Conservation (phyloP, 495 filamentous ascomycete genomes). For the Cetradonia linearis region DNA sequence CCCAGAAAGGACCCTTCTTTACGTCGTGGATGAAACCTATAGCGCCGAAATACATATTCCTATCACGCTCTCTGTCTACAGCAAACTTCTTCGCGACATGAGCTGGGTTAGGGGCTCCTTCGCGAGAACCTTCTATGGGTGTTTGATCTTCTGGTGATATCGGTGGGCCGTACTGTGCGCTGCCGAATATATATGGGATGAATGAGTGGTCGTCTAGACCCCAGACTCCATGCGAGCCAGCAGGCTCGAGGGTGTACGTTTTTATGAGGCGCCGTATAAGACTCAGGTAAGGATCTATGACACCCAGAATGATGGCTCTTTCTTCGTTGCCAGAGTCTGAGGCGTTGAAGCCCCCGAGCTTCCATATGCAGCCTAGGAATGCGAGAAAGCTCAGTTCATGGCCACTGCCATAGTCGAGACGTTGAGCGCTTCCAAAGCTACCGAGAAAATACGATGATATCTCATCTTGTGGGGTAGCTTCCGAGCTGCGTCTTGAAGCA, state of each 20-base stretch:
- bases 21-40: conserved; percentile 98
- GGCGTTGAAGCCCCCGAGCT: conserved; percentile 61
- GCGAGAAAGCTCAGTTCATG: conserved; percentile 93
- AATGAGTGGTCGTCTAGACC: conserved; percentile 98
- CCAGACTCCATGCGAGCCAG: conserved; percentile 93
- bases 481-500: conserved; percentile 18
- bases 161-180: conserved; percentile 71
- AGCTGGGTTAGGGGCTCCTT: conserved; percentile 56
- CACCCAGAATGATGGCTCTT: conserved; percentile 65
- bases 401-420: conserved; percentile 91
- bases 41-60: conserved; percentile 96
- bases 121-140: conserved; percentile 65
- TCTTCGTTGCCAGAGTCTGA: conserved; percentile 45
- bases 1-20: conserved; percentile 96
- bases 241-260: conserved; percentile 90
- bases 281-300: conserved; percentile 66
- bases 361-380: conserved; percentile 85
- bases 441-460: conserved; percentile 72
- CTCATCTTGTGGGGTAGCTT: conserved; percentile 48
- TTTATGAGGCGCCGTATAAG: conserved; percentile 75
- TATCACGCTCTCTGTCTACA: conserved; percentile 57
- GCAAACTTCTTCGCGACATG: conserved; percentile 54
- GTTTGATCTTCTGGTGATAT: conserved; percentile 52
- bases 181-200: conserved; percentile 88
- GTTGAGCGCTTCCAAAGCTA: conserved; percentile 76